Base-by-base conservation (phyloP, 148 eudicot species). In the Beta vulgaris region DNA sequence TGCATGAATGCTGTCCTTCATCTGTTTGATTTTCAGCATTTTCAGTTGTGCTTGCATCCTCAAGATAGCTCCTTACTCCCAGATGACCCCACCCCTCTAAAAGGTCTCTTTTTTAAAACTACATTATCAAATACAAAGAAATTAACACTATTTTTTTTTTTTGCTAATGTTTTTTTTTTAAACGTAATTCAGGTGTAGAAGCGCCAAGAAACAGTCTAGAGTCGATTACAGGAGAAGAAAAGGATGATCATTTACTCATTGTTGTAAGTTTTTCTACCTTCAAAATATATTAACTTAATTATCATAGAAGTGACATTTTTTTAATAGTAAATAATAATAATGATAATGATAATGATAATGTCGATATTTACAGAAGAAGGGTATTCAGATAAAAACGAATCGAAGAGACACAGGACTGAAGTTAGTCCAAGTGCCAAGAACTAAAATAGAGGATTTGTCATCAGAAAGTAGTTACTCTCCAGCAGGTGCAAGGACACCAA, bases 141-240 rank as follows among this genome's bases (percentile, higher is more conserved):
- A 59, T 59, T 59, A 13, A 21, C 18, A 59, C 36, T 59, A 26
- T 7, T 32, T 15, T 60, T 31, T 28, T 51, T 74, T 29, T 14
- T 13, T 0, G 43, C 3, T 51, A 13, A 46, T 32, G 23, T 76
- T 54, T 7, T 43, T 4, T n/a, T 14, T 37, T 40, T 40, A 2
- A 25, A 36, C 29, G 28, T 63, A 53, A 57, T 19, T 77, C 77
- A 79, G 91, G 91, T 32, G 62, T 87, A 34, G 91, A 87, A 82
- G 93, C 91, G 55, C 91, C 93, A 32, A 85, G 97, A 59, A 91
- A 91, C 57, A 91, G 97, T 77, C 83, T 89, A 84, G 93, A 89
- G 66, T 23, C 78, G 19, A 69, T 74, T 60, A 44, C 74, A 75
- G 79, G 77, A 66, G 82, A 80, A 29, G 78, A 80, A 51, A 65